These are phyloP conservation scores for Cordyceps cateniannulata DNA, from an alignment of 2,329 filamentous ascomycete species.

Conservation along the genomic window DNA sequence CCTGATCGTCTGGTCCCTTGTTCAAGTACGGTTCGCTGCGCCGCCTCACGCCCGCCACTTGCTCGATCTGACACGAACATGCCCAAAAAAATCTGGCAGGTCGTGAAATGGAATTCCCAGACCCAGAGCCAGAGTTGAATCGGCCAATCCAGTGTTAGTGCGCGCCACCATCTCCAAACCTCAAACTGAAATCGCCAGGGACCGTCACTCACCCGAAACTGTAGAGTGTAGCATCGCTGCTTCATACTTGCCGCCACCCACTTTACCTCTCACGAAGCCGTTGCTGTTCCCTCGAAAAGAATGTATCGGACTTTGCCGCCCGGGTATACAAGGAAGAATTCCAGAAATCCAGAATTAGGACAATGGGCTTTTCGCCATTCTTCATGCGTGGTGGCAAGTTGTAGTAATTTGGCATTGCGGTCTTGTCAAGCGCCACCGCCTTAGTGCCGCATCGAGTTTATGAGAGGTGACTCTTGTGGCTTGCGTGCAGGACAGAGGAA, in stretches of 20 bases:
- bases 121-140: background rate
- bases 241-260: conserved; percentile 28
- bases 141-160: conserved; percentile 1
- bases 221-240: conserved; percentile 40
- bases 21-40: background rate
- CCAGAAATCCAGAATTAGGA: background rate
- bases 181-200: conserved; percentile 15
- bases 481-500: background rate
- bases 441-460: background rate
- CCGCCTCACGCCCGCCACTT: background rate
- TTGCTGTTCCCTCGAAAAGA: background rate
- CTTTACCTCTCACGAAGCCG: conserved; percentile 12
- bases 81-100: background rate
- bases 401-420: background rate
- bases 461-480: background rate
- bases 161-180: background rate
- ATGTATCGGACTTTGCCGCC: background rate
- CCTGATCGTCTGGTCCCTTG: background rate
- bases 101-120: background rate
- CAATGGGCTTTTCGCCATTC: background rate
- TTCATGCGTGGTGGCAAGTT: background rate
- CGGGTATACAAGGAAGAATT: background rate
- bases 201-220: conserved; percentile 32
- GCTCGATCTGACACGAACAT: background rate
- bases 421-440: background rate